Base-by-base conservation (phyloP, 2,329 filamentous ascomycete genomes). In the Aspergillus sp. region DNA sequence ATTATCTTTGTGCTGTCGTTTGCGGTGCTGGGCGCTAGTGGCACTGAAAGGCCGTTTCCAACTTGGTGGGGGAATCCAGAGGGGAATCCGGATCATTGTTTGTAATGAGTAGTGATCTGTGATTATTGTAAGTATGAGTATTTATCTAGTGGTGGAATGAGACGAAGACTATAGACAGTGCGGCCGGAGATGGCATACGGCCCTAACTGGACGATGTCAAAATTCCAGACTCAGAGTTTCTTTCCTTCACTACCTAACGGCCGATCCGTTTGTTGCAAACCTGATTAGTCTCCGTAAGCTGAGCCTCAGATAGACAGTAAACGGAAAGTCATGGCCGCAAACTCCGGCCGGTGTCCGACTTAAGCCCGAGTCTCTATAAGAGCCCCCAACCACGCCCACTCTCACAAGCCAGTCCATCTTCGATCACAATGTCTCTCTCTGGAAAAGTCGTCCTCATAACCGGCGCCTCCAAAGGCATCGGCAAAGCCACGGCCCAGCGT, bases 391-490 rank as follows among this genome's bases (percentile, higher is more conserved):
- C 25, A 8, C 25, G 25, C 9, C 9, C 25, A 27, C 25, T 8
- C 25, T 27, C 25, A 27, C 25, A 27, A 27, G 3, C 25, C 25
- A 27, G 25, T 50, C 17, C 23, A 31, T 12, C 15, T 14, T 27
- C 17, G 2, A 21, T 21, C 21, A 48, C 21, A 46, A 67, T 69
- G 67, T 66, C 67, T 43, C 62, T 68, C 21, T 19, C 62, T 21
- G 68, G 64, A n/a, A 69, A 69, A 60, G 70, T 76, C 43, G 68
- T 72, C 52, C 61, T 79, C 45, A 70, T 79, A 46, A 79, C 76
- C 8, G 76, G 77, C 40, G 73, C 70, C 6, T 73, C 72, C 17
- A 72, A 71, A 51, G 76, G 75, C 49, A 79, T 79, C 51, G 76
- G 77, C 52, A 68, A 68, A 47, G 71, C 74, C 17, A 73, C 70